Conservation (phyloP, 2,329 filamentous ascomycete species). For the Diplodia intermedia region DNA sequence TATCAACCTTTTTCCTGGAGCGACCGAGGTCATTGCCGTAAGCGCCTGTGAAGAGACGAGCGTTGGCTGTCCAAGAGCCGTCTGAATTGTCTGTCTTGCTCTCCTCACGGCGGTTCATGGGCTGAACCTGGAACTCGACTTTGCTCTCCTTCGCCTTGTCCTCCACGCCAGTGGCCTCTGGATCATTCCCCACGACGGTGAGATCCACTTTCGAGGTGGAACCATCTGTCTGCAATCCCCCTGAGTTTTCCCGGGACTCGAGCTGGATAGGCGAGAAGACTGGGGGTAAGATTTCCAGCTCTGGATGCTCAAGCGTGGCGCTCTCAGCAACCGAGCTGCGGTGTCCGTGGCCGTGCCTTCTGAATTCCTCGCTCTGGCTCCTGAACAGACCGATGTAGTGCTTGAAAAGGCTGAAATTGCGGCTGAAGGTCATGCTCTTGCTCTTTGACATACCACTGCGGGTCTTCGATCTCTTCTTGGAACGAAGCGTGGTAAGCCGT, state of each 20-base stretch:
- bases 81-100: constrained; percentile 20
- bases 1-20: background rate
- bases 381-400: constrained; percentile 56
- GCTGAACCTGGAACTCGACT: background rate
- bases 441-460: constrained; percentile 41
- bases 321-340: constrained; percentile 52
- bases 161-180: background rate
- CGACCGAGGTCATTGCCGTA: background rate
- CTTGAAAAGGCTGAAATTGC: constrained; percentile 48
- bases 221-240: constrained; percentile 3
- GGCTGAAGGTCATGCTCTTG: constrained; percentile 52
- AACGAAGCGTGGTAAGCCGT: background rate
- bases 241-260: background rate
- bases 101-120: background rate
- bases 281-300: constrained; percentile 55
- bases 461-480: constrained; percentile 30
- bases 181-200: background rate
- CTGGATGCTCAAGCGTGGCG: constrained; percentile 54
- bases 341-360: constrained; percentile 52
- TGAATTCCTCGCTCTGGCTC: constrained; percentile 48
- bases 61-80: constrained; percentile 21
- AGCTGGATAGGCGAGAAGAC: constrained; percentile 36
- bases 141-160: background rate
- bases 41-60: constrained; percentile 4
- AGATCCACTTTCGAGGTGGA: background rate